These are phyloP conservation scores for Phialophora chinensis DNA, from an alignment of 2,329 filamentous ascomycete species.

Conservation along the genomic window DNA sequence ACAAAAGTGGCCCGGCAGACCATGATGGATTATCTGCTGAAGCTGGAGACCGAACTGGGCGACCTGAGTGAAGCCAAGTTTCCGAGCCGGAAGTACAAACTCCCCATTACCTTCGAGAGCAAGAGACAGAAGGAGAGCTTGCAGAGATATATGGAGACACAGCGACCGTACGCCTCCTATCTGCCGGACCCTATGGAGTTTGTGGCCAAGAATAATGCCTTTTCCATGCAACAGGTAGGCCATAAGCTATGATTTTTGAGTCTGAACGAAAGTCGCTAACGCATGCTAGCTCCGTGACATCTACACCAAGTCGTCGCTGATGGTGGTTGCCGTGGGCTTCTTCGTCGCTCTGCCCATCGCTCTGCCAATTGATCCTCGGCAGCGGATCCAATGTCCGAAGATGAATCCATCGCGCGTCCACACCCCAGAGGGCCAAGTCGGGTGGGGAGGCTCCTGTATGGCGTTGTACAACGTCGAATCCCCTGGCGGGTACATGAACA, in stretches of 20 bases:
- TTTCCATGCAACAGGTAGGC: slow-evolving; percentile 49
- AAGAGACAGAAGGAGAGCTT: slow-evolving; percentile 55
- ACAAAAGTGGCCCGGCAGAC: slow-evolving; percentile 46
- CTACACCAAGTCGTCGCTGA: slow-evolving; percentile 57
- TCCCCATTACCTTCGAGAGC: slow-evolving; percentile 54
- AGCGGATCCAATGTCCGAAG: slow-evolving; percentile 61
- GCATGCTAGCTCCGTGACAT: slow-evolving; percentile 54
- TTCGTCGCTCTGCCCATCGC: slow-evolving; percentile 61
- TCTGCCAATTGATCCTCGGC: slow-evolving; percentile 60
- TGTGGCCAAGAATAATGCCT: slow-evolving; percentile 60
- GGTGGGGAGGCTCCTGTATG: slow-evolving; percentile 63
- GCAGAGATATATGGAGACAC: slow-evolving; percentile 66
- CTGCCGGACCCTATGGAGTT: slow-evolving; percentile 68
- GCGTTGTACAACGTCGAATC: slow-evolving; percentile 63
- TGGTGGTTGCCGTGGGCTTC: slow-evolving; percentile 62
- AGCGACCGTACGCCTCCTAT: slow-evolving; percentile 66
- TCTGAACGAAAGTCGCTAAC: slow-evolving; percentile 1
- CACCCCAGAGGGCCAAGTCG: slow-evolving; percentile 62
- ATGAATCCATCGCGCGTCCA: slow-evolving; percentile 63
- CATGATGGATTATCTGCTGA: slow-evolving; percentile 47
- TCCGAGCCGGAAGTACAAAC: slow-evolving; percentile 52
- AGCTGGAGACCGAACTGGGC: slow-evolving; percentile 48
- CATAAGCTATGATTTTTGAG: background rate
- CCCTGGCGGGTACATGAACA: slow-evolving; percentile 63
- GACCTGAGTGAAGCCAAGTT: slow-evolving; percentile 51